phyloP scores from a whole-genome alignment of 306 rosid species.

The Trifolium fragiferum region DNA sequence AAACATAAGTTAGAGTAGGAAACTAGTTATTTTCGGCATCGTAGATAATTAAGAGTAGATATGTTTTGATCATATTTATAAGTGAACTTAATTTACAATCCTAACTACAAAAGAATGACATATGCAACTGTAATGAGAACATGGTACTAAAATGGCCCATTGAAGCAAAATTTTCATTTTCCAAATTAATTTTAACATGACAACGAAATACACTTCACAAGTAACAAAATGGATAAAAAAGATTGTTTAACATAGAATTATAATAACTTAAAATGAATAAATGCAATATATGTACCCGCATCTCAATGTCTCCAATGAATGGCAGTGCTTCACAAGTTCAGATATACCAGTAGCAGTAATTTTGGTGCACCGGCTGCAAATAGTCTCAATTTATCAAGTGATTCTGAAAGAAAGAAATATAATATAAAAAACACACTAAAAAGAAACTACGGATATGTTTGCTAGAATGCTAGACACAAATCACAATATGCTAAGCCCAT shows the following conservation, averaged over 20 bases:
- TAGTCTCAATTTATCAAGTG: constrained; percentile 48
- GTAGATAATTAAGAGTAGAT: constrained; percentile 1
- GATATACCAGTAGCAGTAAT: constrained; percentile 73
- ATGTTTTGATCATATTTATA: constrained; percentile 12
- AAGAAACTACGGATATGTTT: constrained; percentile 14
- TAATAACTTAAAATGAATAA: constrained; percentile 29
- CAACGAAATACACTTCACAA: constrained; percentile 24
- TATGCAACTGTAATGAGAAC: constrained; percentile 14
- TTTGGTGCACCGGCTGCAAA: constrained; percentile 76
- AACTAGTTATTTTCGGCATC: neutral
- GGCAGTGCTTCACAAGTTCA: constrained; percentile 75
- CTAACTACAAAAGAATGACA: constrained; percentile 9
- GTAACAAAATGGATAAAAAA: neutral
- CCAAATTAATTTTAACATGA: constrained; percentile 3
- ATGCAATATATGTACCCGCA: constrained; percentile 70
- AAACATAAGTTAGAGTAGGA: neutral
- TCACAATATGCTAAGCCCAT: constrained; percentile 6
- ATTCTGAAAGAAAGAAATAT: constrained; percentile 47
- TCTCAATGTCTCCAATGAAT: constrained; percentile 75
- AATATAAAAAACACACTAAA: constrained; percentile 36
- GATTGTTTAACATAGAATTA: neutral
- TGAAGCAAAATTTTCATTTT: constrained; percentile 9
- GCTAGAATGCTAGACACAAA: constrained; percentile 29
- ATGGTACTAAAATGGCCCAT: constrained; percentile 18
- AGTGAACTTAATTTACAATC: neutral